Evolutionary conservation across 2,329 filamentous ascomycete genomes (phyloP), one percentile per base, ranked within the genome.

Genomic region (Acrocalymma vagum): DNA sequence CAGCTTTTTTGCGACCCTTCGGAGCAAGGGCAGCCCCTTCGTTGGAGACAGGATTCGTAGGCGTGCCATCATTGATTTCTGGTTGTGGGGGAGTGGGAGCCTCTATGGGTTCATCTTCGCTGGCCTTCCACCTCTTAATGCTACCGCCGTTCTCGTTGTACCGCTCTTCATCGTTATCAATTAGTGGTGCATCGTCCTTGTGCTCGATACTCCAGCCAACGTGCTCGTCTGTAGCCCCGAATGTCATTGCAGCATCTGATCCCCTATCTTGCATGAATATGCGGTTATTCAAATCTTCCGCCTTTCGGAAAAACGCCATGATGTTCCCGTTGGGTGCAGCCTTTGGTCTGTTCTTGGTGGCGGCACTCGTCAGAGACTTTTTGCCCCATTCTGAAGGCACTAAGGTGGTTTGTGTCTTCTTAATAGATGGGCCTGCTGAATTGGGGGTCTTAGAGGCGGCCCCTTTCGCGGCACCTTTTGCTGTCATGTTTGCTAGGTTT

Each of bases 251-350:
- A 5, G 54, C 51, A 6, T 58, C 49, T 10, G 50, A 32, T 2
- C 58, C 57, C 27, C 55, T 52, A n/a, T 67, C 67, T 21, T 67
- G 56, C 13, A 71, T 13, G 21, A 72, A 73, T 21, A 72, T 62
- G 5, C 57, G 60, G 34, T 56, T 65, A 38, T 64, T 68, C 16
- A 69, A 67, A 31, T 71, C 65, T 29, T 75, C 76, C 2, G 73
- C 63, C 61, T 79, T 81, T 56, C 77, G 78, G 67, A 81, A 81
- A 58, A 81, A 81, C 31, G 68, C 72, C 61, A 79, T 67, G 44
- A 81, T 81, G 48, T 76, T 80, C 30, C 72, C 71, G 51, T 80
- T 80, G 14, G 69, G 63, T 37, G 73, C 71, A 10, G 57, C 58
- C 38, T 69, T 71, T n/a, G 62, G 48, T 52, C 73, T 77, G 8